Base-by-base conservation (phyloP, 495 filamentous ascomycete genomes). In the Talaromyces ruber region DNA sequence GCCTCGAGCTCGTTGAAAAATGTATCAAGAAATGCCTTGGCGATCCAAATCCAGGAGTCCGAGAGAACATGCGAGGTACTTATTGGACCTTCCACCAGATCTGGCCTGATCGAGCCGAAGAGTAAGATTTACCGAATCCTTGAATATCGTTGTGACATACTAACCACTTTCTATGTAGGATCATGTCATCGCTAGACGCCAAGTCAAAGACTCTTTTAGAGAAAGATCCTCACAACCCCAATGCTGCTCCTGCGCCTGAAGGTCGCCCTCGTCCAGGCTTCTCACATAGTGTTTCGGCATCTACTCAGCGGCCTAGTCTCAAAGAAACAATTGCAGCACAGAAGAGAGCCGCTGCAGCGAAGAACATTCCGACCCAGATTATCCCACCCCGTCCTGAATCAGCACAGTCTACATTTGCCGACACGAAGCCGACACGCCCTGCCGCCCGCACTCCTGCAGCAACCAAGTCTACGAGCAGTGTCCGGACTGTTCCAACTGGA, bases 21-120 rank as follows among this genome's bases (percentile, higher is more conserved):
- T 90, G 86, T 64, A 82, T 98, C 67, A 92, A 88, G 72, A 94
- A 90, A 66, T 87, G 93, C 14, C 79, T 98, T 1, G 80, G 79
- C 5, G 94, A 98, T 73, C 81, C 93, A 6, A 96, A 97, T 68
- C 91, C 92, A 3, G 86, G 82, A 34, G 93, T 97, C 32, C 82
- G 93, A 64, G 90, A 95, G 71, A 84, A 83, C 28, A 91, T 90
- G 83, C 84, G 94, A 65, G 76, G 81, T 30, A 89, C 91, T 2
- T 98, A 89, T 70, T 97, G 93, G 92, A 80, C 79, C 1, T 97
- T 92, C 74, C 81, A 83, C 11, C 69, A 68, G 16, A 82, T 89
- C 21, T 98, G 92, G 92, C 86, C 90, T 0, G 82, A 86, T 5
- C 84, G 79, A 65, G 90, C 90, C n/a, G 84, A 92, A 63, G 74